Evolutionary conservation across 805 yeast genomes (phyloP).

Genomic region (Sugiyamaella mastotermitis): DNA sequence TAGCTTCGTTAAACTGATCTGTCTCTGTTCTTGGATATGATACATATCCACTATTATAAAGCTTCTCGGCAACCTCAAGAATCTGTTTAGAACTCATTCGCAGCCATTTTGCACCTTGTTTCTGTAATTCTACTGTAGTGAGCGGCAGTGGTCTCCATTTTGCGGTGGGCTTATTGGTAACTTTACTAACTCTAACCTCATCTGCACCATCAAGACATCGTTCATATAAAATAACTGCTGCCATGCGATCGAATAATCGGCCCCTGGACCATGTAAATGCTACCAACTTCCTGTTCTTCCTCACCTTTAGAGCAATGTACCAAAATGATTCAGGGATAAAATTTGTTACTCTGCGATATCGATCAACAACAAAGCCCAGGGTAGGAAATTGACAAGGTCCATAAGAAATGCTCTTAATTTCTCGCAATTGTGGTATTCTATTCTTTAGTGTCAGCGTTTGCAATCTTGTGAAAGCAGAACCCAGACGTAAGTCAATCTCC

Average conservation of each 20-base stretch:
- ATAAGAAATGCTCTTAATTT: constrained; percentile 53
- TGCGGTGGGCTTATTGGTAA: constrained; percentile 57
- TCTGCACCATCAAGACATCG: constrained; percentile 45
- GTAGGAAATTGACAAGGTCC: constrained; percentile 98
- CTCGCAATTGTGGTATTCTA: constrained; percentile 27
- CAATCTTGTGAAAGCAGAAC: constrained; percentile 81
- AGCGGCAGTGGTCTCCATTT: constrained; percentile 84
- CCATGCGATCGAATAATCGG: constrained; percentile 65
- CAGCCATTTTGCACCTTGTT: constrained; percentile 69
- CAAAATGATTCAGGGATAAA: constrained; percentile 80
- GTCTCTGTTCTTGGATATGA: constrained; percentile 99
- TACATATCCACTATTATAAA: constrained; percentile 79
- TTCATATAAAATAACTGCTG: constrained; percentile 60
- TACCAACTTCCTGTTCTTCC: constrained; percentile 22
- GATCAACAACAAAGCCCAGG: constrained; percentile 89
- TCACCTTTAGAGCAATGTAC: constrained; percentile 52
- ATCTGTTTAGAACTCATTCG: constrained; percentile 77
- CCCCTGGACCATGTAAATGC: constrained; percentile 67
- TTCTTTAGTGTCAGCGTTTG: constrained; percentile 43
- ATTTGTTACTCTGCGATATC: constrained; percentile 66
- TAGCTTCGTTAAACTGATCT: constrained; percentile 68
- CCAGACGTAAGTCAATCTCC: constrained; percentile 85
- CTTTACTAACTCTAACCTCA: constrained; percentile 46
- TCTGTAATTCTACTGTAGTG: constrained; percentile 91
- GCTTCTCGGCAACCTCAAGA: constrained; percentile 68